Conservation (phyloP, 1,284 basidiomycete genomes). For the Sparassis latifolia region DNA sequence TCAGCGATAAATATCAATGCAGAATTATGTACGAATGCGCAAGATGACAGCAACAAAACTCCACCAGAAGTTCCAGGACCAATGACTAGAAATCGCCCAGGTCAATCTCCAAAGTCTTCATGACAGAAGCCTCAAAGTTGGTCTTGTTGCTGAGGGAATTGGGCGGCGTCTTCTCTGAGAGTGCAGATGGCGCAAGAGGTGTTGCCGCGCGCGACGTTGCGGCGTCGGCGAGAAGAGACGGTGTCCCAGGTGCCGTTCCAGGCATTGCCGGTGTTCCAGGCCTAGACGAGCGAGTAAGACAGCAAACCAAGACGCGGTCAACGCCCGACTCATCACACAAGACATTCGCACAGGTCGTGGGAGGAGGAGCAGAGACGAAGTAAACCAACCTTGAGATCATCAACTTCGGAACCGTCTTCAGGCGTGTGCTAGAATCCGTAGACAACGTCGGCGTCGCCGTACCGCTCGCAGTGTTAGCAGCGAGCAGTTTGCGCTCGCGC, state of each 20-base stretch:
- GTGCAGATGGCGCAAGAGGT: conserved; percentile 30
- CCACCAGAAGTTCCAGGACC: too few relatives aligned
- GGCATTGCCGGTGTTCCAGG: conserved; percentile 9
- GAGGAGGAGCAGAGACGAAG: conserved; percentile 6
- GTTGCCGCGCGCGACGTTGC: conserved; percentile 32
- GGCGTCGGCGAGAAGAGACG: conserved; percentile 27
- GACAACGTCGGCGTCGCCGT: conserved; percentile 34
- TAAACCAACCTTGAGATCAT: conserved; percentile 36
- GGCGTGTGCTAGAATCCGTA: conserved; percentile 52
- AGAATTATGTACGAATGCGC: too few relatives aligned
- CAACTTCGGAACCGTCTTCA: conserved; percentile 48
- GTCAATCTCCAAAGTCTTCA: conserved; percentile 68
- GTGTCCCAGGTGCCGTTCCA: conserved; percentile 43
- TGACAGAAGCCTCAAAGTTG: conserved; percentile 49
- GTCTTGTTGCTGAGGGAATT: conserved; percentile 26
- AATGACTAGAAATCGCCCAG: conserved; percentile 61
- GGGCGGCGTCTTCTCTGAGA: conserved; percentile 12
- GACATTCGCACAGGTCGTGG: conserved; percentile 4
- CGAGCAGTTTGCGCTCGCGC: conserved; percentile 54
- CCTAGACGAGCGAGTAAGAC: conserved; percentile 3
- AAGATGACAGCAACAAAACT: too few relatives aligned
- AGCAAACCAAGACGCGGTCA: conserved; percentile 6
- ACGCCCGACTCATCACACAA: conserved; percentile 4
- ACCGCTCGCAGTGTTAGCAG: conserved; percentile 32
- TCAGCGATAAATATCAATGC: too few relatives aligned